Conservation (phyloP, 2,329 filamentous ascomycete genomes). For the Aspergillus sojae region DNA sequence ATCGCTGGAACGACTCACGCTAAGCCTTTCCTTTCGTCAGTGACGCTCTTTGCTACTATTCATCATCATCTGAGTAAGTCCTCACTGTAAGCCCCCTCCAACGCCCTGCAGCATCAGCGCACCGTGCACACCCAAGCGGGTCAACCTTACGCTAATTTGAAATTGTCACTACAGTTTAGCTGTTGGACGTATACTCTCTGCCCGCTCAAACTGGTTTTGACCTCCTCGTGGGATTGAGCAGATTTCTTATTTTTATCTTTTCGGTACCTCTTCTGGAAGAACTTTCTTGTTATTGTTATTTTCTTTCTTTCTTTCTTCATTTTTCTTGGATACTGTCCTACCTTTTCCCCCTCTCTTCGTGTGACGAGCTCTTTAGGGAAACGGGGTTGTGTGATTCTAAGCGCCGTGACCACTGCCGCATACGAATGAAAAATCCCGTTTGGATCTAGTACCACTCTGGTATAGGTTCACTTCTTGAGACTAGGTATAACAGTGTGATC, state of each 20-base stretch:
- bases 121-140: constrained; percentile 24
- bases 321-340: background rate
- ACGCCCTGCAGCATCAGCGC: constrained; percentile 9
- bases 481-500: background rate
- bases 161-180: constrained; percentile 10
- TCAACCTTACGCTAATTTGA: constrained; percentile 13
- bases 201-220: constrained; percentile 8
- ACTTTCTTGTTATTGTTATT: constrained; percentile 6
- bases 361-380: background rate
- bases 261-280: constrained; percentile 19
- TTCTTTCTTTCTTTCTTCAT: constrained; percentile 3
- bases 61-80: background rate
- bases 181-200: constrained; percentile 10
- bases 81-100: background rate
- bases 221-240: constrained; percentile 15
- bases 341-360: background rate
- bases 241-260: constrained; percentile 5
- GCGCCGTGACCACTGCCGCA: constrained; percentile 10
- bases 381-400: background rate
- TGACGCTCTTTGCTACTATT: constrained; percentile 2
- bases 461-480: constrained; percentile 11
- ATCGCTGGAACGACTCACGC: background rate
- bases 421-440: constrained; percentile 14
- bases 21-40: constrained; percentile 5
- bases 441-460: constrained; percentile 17